Evolutionary conservation across 768 basidiomycete species (phyloP).

Genomic region (Mycena chlorophos): DNA sequence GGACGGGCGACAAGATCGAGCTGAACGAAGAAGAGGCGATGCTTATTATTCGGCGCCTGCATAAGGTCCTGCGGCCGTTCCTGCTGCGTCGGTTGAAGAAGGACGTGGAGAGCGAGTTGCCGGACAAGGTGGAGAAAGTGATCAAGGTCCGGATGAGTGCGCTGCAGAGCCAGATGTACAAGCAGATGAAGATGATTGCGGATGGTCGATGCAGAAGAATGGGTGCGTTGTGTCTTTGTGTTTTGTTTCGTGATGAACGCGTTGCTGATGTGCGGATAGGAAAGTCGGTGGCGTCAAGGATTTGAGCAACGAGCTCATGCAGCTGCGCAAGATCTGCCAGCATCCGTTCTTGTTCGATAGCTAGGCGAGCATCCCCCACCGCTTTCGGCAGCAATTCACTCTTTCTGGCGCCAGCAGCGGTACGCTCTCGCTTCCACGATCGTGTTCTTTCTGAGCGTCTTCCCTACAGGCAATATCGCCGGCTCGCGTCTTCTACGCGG

Average conservation of each 20-base stretch:
- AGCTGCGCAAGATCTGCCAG: constrained; percentile 96
- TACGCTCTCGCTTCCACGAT: not conserved
- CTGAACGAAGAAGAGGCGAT: constrained; percentile 99
- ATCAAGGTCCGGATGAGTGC: constrained; percentile 97
- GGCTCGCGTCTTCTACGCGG: constrained; percentile 31
- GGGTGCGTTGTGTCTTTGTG: constrained; percentile 63
- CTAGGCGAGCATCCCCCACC: constrained; percentile 33
- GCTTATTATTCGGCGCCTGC: constrained; percentile 91
- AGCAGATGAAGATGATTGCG: constrained; percentile 99
- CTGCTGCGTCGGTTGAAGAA: constrained; percentile 95
- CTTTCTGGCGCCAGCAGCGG: constrained; percentile 10
- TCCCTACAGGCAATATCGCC: constrained; percentile 16
- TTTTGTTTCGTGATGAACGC: not conserved
- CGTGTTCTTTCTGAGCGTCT: not conserved
- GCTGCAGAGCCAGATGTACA: constrained; percentile 97
- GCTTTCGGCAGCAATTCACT: constrained; percentile 26
- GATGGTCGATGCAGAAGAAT: constrained; percentile 63
- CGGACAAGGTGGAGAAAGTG: constrained; percentile 97
- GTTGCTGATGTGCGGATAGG: constrained; percentile 35
- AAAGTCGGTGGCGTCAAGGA: constrained; percentile 82
- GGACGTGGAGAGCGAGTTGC: constrained; percentile 93
- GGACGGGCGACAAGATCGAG: constrained; percentile 96
- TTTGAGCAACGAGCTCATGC: constrained; percentile 94
- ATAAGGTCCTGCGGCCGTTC: constrained; percentile 86
- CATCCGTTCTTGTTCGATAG: constrained; percentile 96